A percentile compares a stretch with the other conserved stretches of the same genome.
Conservation (phyloP, 2,329 filamentous ascomycete species). For the Hymenoscyphus infarciens region DNA sequence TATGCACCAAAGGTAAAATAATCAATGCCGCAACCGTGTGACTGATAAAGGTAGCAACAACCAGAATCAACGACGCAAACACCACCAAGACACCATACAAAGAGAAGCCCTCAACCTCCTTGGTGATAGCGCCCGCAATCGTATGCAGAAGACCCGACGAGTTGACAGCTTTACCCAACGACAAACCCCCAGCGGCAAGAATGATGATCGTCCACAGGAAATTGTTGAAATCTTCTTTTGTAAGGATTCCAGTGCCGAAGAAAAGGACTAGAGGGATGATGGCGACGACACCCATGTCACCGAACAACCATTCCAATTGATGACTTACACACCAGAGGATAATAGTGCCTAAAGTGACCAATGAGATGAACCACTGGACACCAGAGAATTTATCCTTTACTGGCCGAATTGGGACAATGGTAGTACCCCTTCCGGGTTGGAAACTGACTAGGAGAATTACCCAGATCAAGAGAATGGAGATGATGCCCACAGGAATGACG, state of each 20-base stretch:
- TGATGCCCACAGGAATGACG: slow-evolving; percentile 84
- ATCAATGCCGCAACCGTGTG: slow-evolving; percentile 96
- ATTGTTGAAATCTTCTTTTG: slow-evolving; percentile 99
- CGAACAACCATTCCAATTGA: slow-evolving; percentile 81
- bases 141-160: slow-evolving; percentile 89
- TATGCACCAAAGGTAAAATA: slow-evolving; percentile 82
- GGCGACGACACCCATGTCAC: slow-evolving; percentile 97
- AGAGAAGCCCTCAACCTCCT: slow-evolving; percentile 69
- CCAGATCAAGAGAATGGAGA: slow-evolving; percentile 89
- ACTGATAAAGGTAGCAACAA: slow-evolving; percentile 96
- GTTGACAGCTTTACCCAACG: slow-evolving; percentile 89
- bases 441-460: slow-evolving; percentile 79
- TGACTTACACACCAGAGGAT: slow-evolving; percentile 89
- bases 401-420: slow-evolving; percentile 85
- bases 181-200: slow-evolving; percentile 86
- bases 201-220: slow-evolving; percentile 99
- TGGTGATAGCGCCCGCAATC: slow-evolving; percentile 74
- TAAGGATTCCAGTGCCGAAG: slow-evolving; percentile 93
- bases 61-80: slow-evolving; percentile 78
- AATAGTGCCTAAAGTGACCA: slow-evolving; percentile 82
- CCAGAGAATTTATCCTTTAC: slow-evolving; percentile 86
- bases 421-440: slow-evolving; percentile 77
- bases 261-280: slow-evolving; percentile 95
- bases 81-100: slow-evolving; percentile 84
- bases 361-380: slow-evolving; percentile 87